Evolutionary conservation across 1,139 yeast species (phyloP).

Genomic region (Scheffersomyces parashehatae): DNA sequence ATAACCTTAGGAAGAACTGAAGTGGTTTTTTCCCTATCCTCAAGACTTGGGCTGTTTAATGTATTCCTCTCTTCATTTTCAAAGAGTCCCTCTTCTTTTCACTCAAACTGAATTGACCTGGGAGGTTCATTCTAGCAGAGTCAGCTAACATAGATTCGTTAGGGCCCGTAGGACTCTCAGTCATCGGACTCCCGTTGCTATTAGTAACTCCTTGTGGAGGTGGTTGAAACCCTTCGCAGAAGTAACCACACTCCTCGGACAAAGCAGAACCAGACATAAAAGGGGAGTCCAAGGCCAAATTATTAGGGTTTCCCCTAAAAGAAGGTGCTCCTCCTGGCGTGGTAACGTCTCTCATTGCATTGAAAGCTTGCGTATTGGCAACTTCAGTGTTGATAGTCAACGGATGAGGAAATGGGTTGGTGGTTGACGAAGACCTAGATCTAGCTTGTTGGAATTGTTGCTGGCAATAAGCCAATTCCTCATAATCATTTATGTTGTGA

Average conservation of each 20-base stretch:
- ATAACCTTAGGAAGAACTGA: no score
- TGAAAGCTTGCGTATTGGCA: conserved; percentile 28
- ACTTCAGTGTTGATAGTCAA: conserved; percentile 45
- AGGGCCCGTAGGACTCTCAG: conserved; percentile 7
- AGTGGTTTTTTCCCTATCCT: no score
- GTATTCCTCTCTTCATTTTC: conserved; percentile 50
- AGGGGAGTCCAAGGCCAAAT: conserved; percentile 42
- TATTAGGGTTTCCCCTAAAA: conserved; percentile 4
- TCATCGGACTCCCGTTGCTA: conserved; percentile 13
- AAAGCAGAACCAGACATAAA: conserved; percentile 46
- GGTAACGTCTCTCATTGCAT: conserved; percentile 24
- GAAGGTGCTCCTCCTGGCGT: conserved; percentile 1
- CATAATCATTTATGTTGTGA: conserved; percentile 17
- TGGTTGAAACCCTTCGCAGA: conserved; percentile 21
- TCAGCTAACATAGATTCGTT: conserved; percentile 10
- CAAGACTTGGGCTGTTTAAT: conserved; percentile 16
- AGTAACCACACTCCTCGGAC: conserved; percentile 37
- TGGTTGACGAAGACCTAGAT: conserved; percentile 26
- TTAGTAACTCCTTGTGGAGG: conserved; percentile 6
- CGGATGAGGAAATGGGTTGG: conserved; percentile 31
- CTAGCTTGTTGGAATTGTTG: conserved; percentile 21
- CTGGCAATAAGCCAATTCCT: conserved; percentile 21
- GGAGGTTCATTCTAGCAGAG: conserved; percentile 23
- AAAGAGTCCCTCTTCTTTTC: conserved; percentile 51
- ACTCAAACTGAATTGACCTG: conserved; percentile 37